Conservation (phyloP, 129 eudicot genomes). For the Sambucus nigra region DNA sequence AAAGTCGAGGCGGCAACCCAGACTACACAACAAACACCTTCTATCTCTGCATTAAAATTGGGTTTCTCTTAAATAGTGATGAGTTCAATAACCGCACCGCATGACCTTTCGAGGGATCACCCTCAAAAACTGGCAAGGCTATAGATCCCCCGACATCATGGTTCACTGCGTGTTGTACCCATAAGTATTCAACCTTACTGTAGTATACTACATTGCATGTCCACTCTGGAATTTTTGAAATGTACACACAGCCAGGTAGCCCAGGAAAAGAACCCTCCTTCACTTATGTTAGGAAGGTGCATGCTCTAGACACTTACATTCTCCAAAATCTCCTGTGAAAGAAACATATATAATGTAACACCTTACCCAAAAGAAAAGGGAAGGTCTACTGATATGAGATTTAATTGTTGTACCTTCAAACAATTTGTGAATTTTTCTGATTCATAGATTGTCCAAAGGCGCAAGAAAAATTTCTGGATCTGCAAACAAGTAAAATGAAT, state of each 20-base stretch:
- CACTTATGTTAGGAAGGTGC: conserved; percentile 55
- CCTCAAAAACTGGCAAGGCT: conserved; percentile 76
- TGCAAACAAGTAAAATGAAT: too few species aligned
- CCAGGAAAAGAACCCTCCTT: conserved; percentile 54
- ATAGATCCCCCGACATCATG: conserved; percentile 84
- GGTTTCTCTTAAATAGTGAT: conserved; percentile 62
- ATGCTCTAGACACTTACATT: conserved; percentile 77
- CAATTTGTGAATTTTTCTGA: too few species aligned
- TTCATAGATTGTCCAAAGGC: too few species aligned
- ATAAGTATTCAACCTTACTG: conserved; percentile 54
- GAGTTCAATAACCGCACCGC: conserved; percentile 83
- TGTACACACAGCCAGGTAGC: conserved; percentile 86
- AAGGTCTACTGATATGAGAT: too few species aligned
- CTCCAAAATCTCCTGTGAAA: too few species aligned
- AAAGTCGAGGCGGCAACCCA: conserved; percentile 75
- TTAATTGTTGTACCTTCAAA: too few species aligned
- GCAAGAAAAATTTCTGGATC: too few species aligned
- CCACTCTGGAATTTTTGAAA: conserved; percentile 86
- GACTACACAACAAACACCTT: conserved; percentile 60
- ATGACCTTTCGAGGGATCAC: conserved; percentile 31
- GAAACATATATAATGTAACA: too few species aligned
- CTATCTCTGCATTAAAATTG: conserved; percentile 69
- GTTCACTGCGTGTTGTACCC: conserved; percentile 63
- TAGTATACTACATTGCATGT: conserved; percentile 73
- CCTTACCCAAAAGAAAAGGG: too few species aligned